Percentiles rank a stretch among this genome's conserved stretches.
These are phyloP conservation scores for Phyllosticta citribraziliensis DNA, from an alignment of 2,329 filamentous ascomycete genomes.

Conservation along the genomic window DNA sequence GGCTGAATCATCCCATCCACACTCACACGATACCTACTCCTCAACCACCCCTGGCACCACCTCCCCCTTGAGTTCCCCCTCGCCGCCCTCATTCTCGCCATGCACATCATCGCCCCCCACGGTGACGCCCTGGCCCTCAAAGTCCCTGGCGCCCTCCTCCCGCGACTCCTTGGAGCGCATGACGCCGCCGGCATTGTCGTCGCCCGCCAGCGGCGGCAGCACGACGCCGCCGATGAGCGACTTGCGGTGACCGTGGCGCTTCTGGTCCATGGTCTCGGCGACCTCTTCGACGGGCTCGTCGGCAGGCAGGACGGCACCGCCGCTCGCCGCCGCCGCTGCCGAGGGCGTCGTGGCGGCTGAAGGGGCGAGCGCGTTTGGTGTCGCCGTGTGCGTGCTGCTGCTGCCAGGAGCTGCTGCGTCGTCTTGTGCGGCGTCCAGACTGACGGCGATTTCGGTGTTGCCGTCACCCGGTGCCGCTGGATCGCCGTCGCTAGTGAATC, in stretches of 20 bases:
- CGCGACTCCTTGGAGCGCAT: background rate
- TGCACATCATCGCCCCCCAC: background rate
- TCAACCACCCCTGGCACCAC: background rate
- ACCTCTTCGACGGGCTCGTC: slow-evolving; percentile 24
- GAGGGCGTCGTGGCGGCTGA: slow-evolving; percentile 12
- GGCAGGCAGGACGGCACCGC: background rate
- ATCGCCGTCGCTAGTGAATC: slow-evolving; percentile 29
- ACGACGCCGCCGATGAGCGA: slow-evolving; percentile 28
- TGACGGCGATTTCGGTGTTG: slow-evolving; percentile 7
- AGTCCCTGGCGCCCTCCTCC: background rate
- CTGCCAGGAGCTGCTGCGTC: background rate
- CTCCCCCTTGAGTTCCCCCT: background rate
- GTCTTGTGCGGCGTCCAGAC: background rate
- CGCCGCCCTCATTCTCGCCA: background rate
- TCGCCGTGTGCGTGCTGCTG: background rate
- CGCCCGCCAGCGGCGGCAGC: slow-evolving; percentile 19
- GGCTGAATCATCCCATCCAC: too few relatives aligned
- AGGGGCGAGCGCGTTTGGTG: slow-evolving; percentile 9
- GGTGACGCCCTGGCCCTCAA: background rate
- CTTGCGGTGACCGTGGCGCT: slow-evolving; percentile 31
- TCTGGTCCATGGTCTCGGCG: slow-evolving; percentile 26
- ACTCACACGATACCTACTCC: too few relatives aligned
- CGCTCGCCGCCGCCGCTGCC: slow-evolving; percentile 12
- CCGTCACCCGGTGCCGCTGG: slow-evolving; percentile 11
- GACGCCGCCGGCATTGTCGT: background rate